These are phyloP conservation scores for Aspergillus japonicus DNA, from an alignment of 2,329 filamentous ascomycete species.

Conservation along the genomic window DNA sequence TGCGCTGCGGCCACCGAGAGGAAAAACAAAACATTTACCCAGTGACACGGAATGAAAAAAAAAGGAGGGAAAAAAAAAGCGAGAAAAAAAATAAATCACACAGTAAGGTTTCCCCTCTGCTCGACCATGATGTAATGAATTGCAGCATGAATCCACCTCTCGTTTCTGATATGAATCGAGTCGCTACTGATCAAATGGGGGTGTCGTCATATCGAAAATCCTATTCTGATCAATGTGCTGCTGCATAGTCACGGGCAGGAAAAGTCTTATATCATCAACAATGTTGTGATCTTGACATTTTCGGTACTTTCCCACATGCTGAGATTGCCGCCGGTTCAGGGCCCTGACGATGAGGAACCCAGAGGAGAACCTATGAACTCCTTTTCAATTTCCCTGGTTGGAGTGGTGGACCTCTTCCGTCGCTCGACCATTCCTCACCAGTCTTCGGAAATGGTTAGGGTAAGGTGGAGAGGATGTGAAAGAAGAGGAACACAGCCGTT, in stretches of 20 bases:
- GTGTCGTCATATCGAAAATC: neutral
- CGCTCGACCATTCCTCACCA: slow-evolving; percentile 14
- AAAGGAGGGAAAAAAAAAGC: neutral
- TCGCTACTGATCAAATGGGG: neutral
- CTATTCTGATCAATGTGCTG: neutral
- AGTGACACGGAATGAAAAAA: neutral
- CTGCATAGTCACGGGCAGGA: neutral
- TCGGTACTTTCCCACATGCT: slow-evolving; percentile 8
- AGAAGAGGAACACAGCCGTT: neutral
- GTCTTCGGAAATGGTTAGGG: neutral
- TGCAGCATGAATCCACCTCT: neutral
- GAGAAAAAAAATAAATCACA: slow-evolving; percentile 1
- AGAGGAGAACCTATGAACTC: slow-evolving; percentile 2
- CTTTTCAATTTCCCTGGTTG: slow-evolving; percentile 16
- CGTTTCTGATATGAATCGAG: neutral
- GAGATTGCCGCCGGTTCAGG: slow-evolving; percentile 7
- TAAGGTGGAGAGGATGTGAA: neutral
- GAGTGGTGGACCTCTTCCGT: slow-evolving; percentile 17
- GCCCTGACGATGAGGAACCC: neutral
- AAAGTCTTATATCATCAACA: neutral
- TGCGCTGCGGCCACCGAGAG: neutral
- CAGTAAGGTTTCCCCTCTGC: neutral
- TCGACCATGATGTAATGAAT: slow-evolving; percentile 1
- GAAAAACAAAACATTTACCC: neutral
- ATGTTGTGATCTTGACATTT: slow-evolving; percentile 10